Conservation (phyloP, 257 asterid species). For the Pogostemon cablin region DNA sequence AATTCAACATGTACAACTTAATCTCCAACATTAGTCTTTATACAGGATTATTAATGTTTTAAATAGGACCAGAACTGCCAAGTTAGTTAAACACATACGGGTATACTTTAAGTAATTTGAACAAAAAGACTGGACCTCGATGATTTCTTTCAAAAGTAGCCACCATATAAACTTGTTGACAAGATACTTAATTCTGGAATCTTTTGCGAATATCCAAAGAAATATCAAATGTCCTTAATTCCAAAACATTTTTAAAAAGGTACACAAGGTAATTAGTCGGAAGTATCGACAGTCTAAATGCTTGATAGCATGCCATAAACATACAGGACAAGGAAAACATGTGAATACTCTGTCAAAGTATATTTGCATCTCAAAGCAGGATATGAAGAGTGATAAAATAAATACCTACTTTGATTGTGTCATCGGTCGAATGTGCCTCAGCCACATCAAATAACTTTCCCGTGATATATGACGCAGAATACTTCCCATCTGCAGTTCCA, state of each 20-base stretch:
- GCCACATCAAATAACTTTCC: slow-evolving; percentile 82
- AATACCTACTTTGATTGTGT: slow-evolving; percentile 55
- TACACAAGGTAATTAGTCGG: not conserved
- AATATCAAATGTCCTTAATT: not conserved
- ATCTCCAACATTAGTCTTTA: not conserved
- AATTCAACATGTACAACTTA: not conserved
- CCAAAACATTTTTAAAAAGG: not conserved
- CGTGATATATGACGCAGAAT: slow-evolving; percentile 71
- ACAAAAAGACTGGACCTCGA: not conserved
- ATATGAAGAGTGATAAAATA: not conserved
- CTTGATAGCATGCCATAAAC: not conserved
- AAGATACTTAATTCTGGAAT: not conserved
- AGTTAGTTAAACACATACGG: not conserved
- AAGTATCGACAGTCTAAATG: not conserved
- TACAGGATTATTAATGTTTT: not conserved
- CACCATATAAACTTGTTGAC: not conserved
- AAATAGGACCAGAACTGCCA: not conserved
- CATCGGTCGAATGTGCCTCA: slow-evolving; percentile 81
- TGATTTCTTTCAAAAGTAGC: not conserved
- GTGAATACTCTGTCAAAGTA: slow-evolving; percentile 5
- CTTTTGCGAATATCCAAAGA: slow-evolving; percentile 2
- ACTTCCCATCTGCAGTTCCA: slow-evolving; percentile 80
- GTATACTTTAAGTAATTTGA: not conserved
- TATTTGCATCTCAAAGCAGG: slow-evolving; percentile 17
- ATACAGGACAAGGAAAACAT: slow-evolving; percentile 2